phyloP scores from a whole-genome alignment of 2,329 filamentous ascomycete species.

The Madurella mycetomatis region DNA sequence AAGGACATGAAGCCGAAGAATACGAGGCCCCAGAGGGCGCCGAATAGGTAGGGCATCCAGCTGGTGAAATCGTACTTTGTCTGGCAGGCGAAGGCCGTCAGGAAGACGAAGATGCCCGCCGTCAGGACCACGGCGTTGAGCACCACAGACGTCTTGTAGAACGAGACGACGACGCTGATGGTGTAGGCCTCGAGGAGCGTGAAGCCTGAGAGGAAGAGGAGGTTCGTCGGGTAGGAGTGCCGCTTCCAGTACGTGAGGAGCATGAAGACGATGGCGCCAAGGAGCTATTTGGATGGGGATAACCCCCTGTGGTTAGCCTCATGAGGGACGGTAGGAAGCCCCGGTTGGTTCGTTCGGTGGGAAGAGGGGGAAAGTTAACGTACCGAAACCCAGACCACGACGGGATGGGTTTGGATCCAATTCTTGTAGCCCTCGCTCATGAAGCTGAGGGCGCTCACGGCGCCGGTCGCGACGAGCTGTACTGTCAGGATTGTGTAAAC shows the following conservation, averaged over 20 bases:
- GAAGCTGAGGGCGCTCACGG: constrained; percentile 80
- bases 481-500: constrained; percentile 98
- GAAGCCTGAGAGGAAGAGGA: constrained; percentile 86
- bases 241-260: constrained; percentile 91
- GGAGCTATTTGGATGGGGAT: constrained; percentile 46
- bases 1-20: constrained; percentile 89
- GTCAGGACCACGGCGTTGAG: constrained; percentile 88
- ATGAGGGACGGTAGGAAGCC: background rate
- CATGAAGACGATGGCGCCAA: constrained; percentile 81
- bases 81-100: constrained; percentile 90
- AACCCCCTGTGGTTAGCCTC: too few species aligned
- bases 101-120: constrained; percentile 72
- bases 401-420: constrained; percentile 83
- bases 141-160: constrained; percentile 79
- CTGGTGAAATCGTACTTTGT: constrained; percentile 96
- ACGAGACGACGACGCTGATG: constrained; percentile 86
- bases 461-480: constrained; percentile 80
- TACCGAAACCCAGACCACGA: constrained; percentile 80
- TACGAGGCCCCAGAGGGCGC: constrained; percentile 81
- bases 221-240: constrained; percentile 90
- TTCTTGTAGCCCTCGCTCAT: constrained; percentile 70
- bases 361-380: constrained; percentile 25
- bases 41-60: constrained; percentile 95
- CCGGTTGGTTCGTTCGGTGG: constrained; percentile 2
- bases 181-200: constrained; percentile 91